Conservation (phyloP, 2,329 filamentous ascomycete species). For the Aquanectria penicillioides region DNA sequence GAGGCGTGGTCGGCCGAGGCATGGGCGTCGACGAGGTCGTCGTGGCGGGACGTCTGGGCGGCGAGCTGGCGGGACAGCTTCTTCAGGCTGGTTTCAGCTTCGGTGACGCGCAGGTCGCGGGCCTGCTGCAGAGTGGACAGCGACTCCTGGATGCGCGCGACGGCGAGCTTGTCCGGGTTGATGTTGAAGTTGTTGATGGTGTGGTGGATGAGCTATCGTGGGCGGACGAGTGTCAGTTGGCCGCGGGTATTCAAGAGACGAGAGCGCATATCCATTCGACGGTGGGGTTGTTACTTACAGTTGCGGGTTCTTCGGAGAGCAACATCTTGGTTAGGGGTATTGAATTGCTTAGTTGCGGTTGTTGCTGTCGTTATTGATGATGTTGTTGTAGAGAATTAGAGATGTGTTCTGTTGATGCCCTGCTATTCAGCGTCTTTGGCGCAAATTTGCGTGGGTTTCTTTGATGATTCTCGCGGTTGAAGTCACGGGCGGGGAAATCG, state of each 20-base stretch:
- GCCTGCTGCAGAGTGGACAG: conserved; percentile 85
- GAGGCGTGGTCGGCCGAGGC: conserved; percentile 83
- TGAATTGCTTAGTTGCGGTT: not conserved
- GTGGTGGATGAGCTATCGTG: conserved; percentile 84
- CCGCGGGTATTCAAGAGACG: not conserved
- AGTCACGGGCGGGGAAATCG: not conserved
- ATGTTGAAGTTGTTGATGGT: conserved; percentile 97
- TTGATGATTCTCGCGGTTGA: not conserved
- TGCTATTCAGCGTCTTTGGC: too few relatives aligned
- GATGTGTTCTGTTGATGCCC: not conserved
- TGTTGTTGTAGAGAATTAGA: not conserved
- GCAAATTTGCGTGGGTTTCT: too few relatives aligned
- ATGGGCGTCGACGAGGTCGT: conserved; percentile 78
- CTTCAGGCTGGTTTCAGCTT: conserved; percentile 73
- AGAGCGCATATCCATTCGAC: too few relatives aligned
- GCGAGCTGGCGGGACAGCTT: conserved; percentile 80
- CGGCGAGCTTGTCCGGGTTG: conserved; percentile 83
- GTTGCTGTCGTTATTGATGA: not conserved
- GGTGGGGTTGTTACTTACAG: too few relatives aligned
- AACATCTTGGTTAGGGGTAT: conserved; percentile 72
- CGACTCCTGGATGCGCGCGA: conserved; percentile 85
- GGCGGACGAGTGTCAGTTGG: conserved; percentile 28
- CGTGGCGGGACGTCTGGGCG: conserved; percentile 79
- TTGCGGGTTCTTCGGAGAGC: conserved; percentile 91
- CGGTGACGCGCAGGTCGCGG: conserved; percentile 79